These are phyloP conservation scores for Cantharellus anzutake DNA, from an alignment of 768 basidiomycete species.

Conservation along the genomic window DNA sequence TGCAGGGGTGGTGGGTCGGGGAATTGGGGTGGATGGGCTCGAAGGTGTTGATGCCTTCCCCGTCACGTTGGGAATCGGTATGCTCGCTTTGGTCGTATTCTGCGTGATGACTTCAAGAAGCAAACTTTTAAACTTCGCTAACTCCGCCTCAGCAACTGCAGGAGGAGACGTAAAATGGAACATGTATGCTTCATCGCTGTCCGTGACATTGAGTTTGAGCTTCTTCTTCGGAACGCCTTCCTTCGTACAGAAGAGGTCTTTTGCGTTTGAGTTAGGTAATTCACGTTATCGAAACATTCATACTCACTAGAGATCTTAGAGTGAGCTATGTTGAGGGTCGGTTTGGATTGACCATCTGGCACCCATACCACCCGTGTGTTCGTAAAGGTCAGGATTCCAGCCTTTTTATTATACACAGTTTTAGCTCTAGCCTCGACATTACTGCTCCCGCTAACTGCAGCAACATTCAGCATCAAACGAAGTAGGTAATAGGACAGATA, in stretches of 20 bases:
- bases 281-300: not conserved
- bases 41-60: not conserved
- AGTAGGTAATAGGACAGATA: too few relatives aligned
- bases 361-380: slow-evolving; percentile 62
- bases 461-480: not conserved
- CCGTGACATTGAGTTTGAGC: slow-evolving; percentile 50
- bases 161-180: slow-evolving; percentile 50
- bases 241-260: slow-evolving; percentile 75
- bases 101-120: slow-evolving; percentile 57
- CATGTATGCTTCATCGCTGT: slow-evolving; percentile 56
- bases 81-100: slow-evolving; percentile 22
- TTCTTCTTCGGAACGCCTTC: slow-evolving; percentile 63
- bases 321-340: slow-evolving; percentile 43
- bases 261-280: slow-evolving; percentile 5
- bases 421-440: slow-evolving; percentile 23
- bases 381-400: slow-evolving; percentile 58
- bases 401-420: slow-evolving; percentile 69
- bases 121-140: slow-evolving; percentile 68
- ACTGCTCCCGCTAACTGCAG: not conserved
- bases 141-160: slow-evolving; percentile 42
- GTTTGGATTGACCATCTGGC: slow-evolving; percentile 44
- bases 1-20: slow-evolving; percentile 14
- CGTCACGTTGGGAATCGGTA: slow-evolving; percentile 2
- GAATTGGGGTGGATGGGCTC: slow-evolving; percentile 9
- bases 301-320: slow-evolving; percentile 36